These are phyloP conservation scores for Hanseniaspora sp. DNA, from an alignment of 1,139 yeast species.

Conservation along the genomic window DNA sequence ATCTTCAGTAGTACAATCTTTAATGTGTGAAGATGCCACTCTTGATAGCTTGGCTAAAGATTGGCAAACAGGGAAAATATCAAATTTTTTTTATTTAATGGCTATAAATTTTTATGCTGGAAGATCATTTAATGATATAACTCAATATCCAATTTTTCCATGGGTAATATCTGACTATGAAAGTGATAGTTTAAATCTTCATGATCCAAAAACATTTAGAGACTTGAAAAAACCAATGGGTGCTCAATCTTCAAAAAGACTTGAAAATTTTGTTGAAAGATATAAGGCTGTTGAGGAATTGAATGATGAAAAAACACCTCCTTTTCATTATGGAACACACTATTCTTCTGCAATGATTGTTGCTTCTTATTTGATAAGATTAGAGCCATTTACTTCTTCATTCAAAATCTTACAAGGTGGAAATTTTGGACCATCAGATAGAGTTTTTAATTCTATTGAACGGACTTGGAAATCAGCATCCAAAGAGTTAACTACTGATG, in stretches of 20 bases:
- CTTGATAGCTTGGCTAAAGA: constrained; percentile 48
- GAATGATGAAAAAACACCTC: constrained; percentile 43
- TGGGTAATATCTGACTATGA: constrained; percentile 78
- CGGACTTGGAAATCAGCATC: constrained; percentile 76
- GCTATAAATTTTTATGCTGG: constrained; percentile 74
- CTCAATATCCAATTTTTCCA: constrained; percentile 84
- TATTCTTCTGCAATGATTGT: constrained; percentile 90
- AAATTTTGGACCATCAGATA: constrained; percentile 74
- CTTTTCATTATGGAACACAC: constrained; percentile 86
- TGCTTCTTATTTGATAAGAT: constrained; percentile 59
- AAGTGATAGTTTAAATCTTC: constrained; percentile 51
- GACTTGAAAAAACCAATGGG: constrained; percentile 86
- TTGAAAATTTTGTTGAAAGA: constrained; percentile 52
- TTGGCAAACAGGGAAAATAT: constrained; percentile 67
- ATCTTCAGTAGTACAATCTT: constrained; percentile 34
- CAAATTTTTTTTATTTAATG: constrained; percentile 72
- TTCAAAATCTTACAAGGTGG: constrained; percentile 74
- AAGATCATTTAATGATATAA: constrained; percentile 71
- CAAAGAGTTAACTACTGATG: constrained; percentile 70
- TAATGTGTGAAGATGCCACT: constrained; percentile 24
- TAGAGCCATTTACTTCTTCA: constrained; percentile 70
- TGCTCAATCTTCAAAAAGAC: constrained; percentile 55
- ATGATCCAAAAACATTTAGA: constrained; percentile 49
- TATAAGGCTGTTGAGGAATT: constrained; percentile 55
- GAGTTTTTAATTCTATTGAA: constrained; percentile 59